phyloP scores from a whole-genome alignment of 2,329 filamentous ascomycete species.

The Fonsecaea pugnacius region DNA sequence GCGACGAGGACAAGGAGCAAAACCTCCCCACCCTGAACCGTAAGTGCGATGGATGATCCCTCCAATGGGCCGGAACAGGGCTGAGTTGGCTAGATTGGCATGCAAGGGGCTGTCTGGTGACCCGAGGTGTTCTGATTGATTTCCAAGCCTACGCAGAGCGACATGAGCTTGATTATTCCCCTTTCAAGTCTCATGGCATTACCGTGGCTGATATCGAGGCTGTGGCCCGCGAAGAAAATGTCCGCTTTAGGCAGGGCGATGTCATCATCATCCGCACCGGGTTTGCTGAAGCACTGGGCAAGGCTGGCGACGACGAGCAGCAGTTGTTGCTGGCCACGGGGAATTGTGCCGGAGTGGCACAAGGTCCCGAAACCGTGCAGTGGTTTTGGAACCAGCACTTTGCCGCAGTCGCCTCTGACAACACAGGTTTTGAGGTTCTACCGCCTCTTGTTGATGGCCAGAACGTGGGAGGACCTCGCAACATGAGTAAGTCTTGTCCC shows the following conservation, averaged over 20 bases:
- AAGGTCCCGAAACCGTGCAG: constrained; percentile 53
- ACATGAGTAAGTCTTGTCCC: too few species aligned
- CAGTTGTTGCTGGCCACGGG: too few species aligned
- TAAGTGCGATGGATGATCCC: too few species aligned
- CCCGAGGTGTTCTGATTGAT: constrained; percentile 53
- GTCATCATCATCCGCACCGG: constrained; percentile 70
- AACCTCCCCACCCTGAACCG: constrained; percentile 29
- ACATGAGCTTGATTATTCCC: constrained; percentile 37
- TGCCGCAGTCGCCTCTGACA: constrained; percentile 61
- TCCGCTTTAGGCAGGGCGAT: constrained; percentile 63
- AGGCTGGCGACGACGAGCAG: constrained; percentile 45
- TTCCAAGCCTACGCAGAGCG: constrained; percentile 40
- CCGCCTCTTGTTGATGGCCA: too few species aligned
- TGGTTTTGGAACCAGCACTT: constrained; percentile 65
- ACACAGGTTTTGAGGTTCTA: constrained; percentile 59
- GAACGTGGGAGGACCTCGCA: constrained; percentile 40
- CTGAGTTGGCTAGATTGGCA: constrained; percentile 44
- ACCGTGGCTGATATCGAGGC: constrained; percentile 65
- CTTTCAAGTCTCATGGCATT: constrained; percentile 52
- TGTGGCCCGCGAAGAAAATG: constrained; percentile 57
- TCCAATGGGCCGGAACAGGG: too few species aligned
- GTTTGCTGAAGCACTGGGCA: constrained; percentile 62
- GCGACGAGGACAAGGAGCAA: constrained; percentile 18
- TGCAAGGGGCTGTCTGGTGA: constrained; percentile 47
- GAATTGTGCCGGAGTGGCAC: constrained; percentile 58